Percentiles rank a stretch among this genome's conserved stretches.
Conservation (phyloP, 768 basidiomycete genomes). For the Tephrocybe sp. region DNA sequence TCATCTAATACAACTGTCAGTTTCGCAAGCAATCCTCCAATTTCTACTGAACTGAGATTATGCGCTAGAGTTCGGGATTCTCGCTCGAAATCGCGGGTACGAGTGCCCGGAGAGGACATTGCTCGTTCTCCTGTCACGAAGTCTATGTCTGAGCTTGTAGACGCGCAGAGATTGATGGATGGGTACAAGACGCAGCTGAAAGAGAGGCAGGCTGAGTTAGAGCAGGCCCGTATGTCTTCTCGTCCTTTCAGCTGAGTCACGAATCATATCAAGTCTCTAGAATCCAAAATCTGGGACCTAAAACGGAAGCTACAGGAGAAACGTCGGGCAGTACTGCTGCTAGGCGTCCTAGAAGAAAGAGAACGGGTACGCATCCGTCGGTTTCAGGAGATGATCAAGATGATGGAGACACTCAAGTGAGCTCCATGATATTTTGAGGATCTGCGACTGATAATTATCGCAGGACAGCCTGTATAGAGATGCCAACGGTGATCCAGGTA, state of each 20-base stretch:
- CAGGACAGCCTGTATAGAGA: background rate
- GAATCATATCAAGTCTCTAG: background rate
- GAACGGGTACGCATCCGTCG: conserved; percentile 25
- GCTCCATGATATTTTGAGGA: background rate
- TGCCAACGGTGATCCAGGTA: background rate
- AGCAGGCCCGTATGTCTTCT: conserved; percentile 9
- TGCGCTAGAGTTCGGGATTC: conserved; percentile 8
- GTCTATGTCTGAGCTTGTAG: background rate
- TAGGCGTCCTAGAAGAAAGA: conserved; percentile 23
- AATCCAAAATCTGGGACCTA: conserved; percentile 2
- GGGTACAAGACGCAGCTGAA: conserved; percentile 9
- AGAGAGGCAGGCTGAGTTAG: conserved; percentile 11
- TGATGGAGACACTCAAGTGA: conserved; percentile 20
- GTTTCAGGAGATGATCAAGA: conserved; percentile 19
- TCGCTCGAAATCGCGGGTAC: conserved; percentile 7
- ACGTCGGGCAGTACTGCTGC: conserved; percentile 19
- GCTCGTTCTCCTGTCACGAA: conserved; percentile 6
- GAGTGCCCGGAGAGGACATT: background rate
- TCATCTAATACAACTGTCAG: conserved; percentile 15
- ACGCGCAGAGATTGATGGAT: background rate
- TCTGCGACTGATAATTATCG: background rate
- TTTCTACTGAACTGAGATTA: conserved; percentile 5
- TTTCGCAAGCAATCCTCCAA: background rate
- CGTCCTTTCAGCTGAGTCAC: background rate
- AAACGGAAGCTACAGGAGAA: conserved; percentile 9